phyloP scores from a whole-genome alignment of 208 protist species.

The Leishmania lainsoni region DNA sequence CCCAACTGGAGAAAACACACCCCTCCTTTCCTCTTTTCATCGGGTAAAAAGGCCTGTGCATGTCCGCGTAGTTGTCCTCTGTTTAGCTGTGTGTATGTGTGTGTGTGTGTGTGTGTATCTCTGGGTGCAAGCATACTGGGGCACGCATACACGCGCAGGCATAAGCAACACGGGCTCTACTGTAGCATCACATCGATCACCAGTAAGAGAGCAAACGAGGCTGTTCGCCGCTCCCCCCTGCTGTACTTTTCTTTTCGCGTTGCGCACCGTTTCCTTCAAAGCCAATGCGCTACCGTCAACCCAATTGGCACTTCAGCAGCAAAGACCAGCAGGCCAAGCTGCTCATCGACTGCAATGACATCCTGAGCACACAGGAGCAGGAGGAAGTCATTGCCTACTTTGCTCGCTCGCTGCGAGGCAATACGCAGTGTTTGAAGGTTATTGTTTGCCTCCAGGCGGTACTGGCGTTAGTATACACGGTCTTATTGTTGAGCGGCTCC shows the following conservation, averaged over 20 bases:
- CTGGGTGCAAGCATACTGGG: background rate
- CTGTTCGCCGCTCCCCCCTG: background rate
- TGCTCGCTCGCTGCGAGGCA: conserved; percentile 39
- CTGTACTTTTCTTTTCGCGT: background rate
- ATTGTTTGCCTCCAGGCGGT: conserved; percentile 60
- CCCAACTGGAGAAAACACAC: background rate
- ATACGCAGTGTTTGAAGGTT: conserved; percentile 39
- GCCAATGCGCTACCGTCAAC: conserved; percentile 55
- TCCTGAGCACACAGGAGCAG: conserved; percentile 71
- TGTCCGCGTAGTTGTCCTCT: background rate
- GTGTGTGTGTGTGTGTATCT: background rate
- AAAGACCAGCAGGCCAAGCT: conserved; percentile 30
- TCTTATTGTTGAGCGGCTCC: conserved; percentile 49
- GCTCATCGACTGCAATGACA: conserved; percentile 50
- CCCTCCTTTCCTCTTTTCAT: background rate
- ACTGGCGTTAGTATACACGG: conserved; percentile 53
- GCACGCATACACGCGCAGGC: background rate
- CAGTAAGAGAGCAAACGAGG: background rate
- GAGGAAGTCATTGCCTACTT: conserved; percentile 72
- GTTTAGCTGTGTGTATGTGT: background rate
- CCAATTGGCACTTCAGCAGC: conserved; percentile 23
- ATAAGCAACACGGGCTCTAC: background rate
- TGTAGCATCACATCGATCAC: background rate
- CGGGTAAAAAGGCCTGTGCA: background rate
- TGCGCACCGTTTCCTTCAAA: too few relatives aligned